These are phyloP conservation scores for Colletotrichum lindemuthianum DNA, from an alignment of 2,329 filamentous ascomycete species.

Conservation along the genomic window DNA sequence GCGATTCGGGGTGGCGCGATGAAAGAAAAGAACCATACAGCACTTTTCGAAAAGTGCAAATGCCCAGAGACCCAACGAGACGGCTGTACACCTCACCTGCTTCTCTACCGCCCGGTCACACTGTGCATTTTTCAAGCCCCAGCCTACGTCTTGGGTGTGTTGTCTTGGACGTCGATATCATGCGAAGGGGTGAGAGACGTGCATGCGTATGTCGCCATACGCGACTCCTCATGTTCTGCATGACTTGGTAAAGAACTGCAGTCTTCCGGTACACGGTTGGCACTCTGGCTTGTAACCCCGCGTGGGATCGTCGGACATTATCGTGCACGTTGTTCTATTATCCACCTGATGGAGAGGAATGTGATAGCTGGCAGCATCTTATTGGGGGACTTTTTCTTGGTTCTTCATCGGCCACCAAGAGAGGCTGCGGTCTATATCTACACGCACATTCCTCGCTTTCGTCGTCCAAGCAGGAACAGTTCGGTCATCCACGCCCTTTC, in stretches of 20 bases:
- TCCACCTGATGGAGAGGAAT: constrained; percentile 15
- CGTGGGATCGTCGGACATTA: background rate
- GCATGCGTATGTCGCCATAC: background rate
- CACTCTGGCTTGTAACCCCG: constrained; percentile 7
- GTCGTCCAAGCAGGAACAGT: no score
- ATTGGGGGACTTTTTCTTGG: constrained; percentile 17
- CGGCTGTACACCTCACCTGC: constrained; percentile 21
- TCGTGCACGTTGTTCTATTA: constrained; percentile 17
- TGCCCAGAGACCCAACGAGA: constrained; percentile 16
- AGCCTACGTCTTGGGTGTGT: constrained; percentile 10
- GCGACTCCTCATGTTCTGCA: background rate
- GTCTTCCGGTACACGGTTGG: constrained; percentile 18
- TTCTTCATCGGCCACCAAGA: background rate
- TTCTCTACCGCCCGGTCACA: constrained; percentile 9
- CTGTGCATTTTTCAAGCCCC: constrained; percentile 6
- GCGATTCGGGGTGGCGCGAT: no score
- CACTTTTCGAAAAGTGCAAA: background rate
- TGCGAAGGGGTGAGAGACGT: background rate
- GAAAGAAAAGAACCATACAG: no score
- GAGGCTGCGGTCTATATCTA: constrained; percentile 8
- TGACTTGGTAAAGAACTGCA: constrained; percentile 19
- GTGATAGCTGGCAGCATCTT: constrained; percentile 17
- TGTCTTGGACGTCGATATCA: background rate
- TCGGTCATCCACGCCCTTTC: background rate
- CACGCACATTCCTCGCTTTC: background rate